Base-by-base conservation (phyloP, 257 asterid species). In the Nicotiana attenuata region DNA sequence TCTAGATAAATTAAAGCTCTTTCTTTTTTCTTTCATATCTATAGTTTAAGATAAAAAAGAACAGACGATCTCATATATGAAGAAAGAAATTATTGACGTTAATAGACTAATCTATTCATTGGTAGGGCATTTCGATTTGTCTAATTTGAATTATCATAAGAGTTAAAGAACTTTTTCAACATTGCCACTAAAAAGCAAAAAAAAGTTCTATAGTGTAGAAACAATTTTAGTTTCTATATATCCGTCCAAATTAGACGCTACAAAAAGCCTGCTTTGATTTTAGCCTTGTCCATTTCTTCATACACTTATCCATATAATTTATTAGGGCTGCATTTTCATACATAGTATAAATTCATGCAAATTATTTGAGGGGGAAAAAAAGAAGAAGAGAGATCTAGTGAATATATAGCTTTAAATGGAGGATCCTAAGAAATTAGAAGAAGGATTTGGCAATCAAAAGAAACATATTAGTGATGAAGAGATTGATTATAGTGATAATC, bases 391-490 rank as follows among this genome's bases (percentile, higher is more conserved):
- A 71, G 50, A 9, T 10, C 13, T 9, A 14, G 24, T 73, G 22
- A 47, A 50, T 45, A 14, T 71, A 13, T 71, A 71, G 38, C 4
- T 14, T 71, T 47, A 3, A 61, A 1, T 89, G 94, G 90, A 87
- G 76, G 89, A 89, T 82, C 86, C 88, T 3, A 89, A 81, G 76
- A 88, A 78, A 83, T 82, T 91, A 28, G 93, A 91, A 57, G 93
- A 90, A 82, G 97, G 95, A 14, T 55, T 86, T 38, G 87, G 81
- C 5, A 57, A 65, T 22, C 81, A 78, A 5, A 65, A 82, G 11
- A 82, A 69, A 31, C 83, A 26, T 1, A 53, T 24, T 17, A 41
- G 16, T 41, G 75, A 82, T 22, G 85, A 80, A 26, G 76, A 80
- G 3, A 77, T 65, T 65, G 83, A 68, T 56, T 60, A 6, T 55